These are phyloP conservation scores for Coix lacrymajobi DNA, from an alignment of 176 grass and related monocot species.

Conservation along the genomic window DNA sequence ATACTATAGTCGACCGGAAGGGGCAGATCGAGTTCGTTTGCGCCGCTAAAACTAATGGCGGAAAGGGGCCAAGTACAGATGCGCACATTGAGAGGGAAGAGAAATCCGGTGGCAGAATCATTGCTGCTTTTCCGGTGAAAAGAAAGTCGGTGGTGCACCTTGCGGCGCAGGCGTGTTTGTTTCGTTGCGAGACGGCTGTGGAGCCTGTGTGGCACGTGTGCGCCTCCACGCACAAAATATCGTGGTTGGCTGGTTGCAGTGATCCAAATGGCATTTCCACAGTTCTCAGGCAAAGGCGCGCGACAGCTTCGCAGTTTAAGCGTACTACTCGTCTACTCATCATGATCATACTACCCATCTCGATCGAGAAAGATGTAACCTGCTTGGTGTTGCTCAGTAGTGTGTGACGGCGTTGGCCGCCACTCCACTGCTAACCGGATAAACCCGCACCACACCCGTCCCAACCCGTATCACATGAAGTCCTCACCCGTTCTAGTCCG, in stretches of 20 bases:
- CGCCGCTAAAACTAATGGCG: neutral
- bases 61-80: conserved; percentile 29
- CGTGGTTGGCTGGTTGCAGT: no score
- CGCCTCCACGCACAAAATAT: no score
- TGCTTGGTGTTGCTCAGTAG: neutral
- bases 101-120: conserved; percentile 36
- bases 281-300: no score
- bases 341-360: neutral
- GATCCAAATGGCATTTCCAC: no score
- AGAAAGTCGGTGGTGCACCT: conserved; percentile 9
- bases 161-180: neutral
- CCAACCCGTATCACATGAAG: no score
- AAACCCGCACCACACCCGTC: no score
- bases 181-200: neutral
- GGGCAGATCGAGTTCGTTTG: conserved; percentile 38
- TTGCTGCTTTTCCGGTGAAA: conserved; percentile 14
- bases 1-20: no score
- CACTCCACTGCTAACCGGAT: no score
- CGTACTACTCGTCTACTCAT: no score
- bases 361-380: neutral
- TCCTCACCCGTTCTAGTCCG: no score
- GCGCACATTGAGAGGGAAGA: conserved; percentile 26
- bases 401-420: no score
- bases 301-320: no score
- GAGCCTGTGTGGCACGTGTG: neutral